A percentile compares a stretch with the other conserved stretches of the same genome.
These are phyloP conservation scores for Kodamaea kakaduensis DNA, from an alignment of 805 yeast species.

Conservation along the genomic window DNA sequence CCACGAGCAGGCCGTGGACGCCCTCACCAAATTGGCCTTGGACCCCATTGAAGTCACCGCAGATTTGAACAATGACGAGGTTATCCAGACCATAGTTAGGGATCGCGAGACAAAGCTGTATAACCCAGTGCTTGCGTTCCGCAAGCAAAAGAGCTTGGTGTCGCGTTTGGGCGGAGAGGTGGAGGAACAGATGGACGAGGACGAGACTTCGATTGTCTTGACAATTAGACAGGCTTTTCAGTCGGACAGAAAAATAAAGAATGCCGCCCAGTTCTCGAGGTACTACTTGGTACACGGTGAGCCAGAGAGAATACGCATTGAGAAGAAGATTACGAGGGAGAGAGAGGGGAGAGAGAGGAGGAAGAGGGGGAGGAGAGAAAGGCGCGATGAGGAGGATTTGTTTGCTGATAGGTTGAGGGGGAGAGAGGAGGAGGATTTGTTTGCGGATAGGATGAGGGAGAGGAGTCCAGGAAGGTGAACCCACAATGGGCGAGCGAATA, in stretches of 20 bases:
- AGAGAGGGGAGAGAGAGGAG: conserved; percentile 9
- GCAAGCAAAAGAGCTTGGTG: conserved; percentile 27
- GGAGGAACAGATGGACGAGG: conserved; percentile 33
- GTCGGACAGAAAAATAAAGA: conserved; percentile 53
- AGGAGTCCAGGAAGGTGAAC: conserved; percentile 8
- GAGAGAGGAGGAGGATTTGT: conserved; percentile 22
- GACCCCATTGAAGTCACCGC: conserved; percentile 2
- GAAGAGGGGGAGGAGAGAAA: conserved; percentile 5
- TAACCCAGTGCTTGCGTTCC: conserved; percentile 31
- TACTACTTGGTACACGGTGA: conserved; percentile 71
- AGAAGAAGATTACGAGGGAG: conserved; percentile 10
- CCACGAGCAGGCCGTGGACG: conserved; percentile 37
- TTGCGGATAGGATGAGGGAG: conserved; percentile 18
- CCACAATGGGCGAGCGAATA: too few relatives aligned
- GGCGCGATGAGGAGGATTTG: conserved; percentile 21
- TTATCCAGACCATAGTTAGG: conserved; percentile 24
- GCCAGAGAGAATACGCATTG: conserved; percentile 45
- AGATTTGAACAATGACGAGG: conserved; percentile 11
- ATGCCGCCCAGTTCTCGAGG: conserved; percentile 55
- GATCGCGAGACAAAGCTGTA: conserved; percentile 42
- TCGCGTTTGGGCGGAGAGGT: conserved; percentile 23
- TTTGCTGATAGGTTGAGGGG: conserved; percentile 18
- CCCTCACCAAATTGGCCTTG: conserved; percentile 19
- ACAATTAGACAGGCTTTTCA: conserved; percentile 47
- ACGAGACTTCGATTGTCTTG: conserved; percentile 34